A percentile compares a stretch with the other conserved stretches of the same genome.
Conservation (phyloP, 306 rosid species). For the Cucumis hystrix region DNA sequence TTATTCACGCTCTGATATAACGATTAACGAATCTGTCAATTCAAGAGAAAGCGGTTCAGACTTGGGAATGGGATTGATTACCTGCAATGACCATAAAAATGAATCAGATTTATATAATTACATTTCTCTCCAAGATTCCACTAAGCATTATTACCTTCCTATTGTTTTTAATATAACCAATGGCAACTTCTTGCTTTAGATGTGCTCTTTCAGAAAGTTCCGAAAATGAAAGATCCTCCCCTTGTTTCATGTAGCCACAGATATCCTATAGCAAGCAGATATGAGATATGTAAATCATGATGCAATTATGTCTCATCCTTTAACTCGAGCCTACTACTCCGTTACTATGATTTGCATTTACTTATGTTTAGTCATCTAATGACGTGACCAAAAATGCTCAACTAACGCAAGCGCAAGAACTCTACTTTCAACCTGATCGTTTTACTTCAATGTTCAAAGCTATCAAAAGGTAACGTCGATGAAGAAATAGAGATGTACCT, state of each 20-base stretch:
- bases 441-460: background rate
- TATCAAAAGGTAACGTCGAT: background rate
- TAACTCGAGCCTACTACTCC: too few species aligned
- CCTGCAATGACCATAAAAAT: constrained; percentile 37
- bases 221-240: constrained; percentile 70
- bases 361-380: too few species aligned
- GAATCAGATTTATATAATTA: constrained; percentile 8
- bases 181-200: constrained; percentile 84
- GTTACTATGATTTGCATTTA: background rate
- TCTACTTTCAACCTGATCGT: background rate
- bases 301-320: background rate
- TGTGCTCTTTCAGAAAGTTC: constrained; percentile 83
- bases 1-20: constrained; percentile 71
- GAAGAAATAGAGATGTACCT: constrained; percentile 35
- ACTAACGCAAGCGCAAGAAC: background rate
- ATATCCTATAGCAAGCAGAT: constrained; percentile 46
- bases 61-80: constrained; percentile 77
- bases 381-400: background rate
- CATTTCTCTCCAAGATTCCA: constrained; percentile 4
- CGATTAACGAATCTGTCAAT: constrained; percentile 67
- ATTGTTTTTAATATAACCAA: constrained; percentile 77
- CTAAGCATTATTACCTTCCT: constrained; percentile 34
- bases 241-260: constrained; percentile 70
- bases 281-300: constrained; percentile 2
- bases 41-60: constrained; percentile 68